Evolutionary conservation across 163 green algal genomes (phyloP).

Genomic region (Trebouxia gelatinosa): DNA sequence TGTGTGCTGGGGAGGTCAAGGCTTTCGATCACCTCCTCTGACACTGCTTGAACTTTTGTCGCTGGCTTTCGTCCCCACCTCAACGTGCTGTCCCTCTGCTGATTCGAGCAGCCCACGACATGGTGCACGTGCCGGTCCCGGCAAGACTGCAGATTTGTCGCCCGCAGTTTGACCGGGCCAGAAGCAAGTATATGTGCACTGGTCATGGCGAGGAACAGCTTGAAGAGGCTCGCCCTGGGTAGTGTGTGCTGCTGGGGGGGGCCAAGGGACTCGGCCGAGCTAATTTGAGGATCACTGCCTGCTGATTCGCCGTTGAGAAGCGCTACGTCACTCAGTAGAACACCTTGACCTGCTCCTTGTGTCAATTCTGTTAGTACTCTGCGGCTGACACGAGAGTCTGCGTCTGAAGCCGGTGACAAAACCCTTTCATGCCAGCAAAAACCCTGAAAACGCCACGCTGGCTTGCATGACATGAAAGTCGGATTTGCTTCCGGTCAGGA

Average conservation of each 20-base stretch:
- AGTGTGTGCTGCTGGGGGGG: neutral
- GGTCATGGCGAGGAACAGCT: constrained; percentile 23
- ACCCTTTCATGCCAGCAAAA: too few relatives aligned
- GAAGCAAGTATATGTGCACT: constrained; percentile 3
- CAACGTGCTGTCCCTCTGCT: constrained; percentile 20
- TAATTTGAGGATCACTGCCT: too few relatives aligned
- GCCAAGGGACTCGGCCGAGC: constrained; percentile 23
- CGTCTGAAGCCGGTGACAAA: too few relatives aligned
- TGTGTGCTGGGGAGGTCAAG: neutral
- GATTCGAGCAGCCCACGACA: constrained; percentile 17
- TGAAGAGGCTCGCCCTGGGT: neutral
- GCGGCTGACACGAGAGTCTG: too few relatives aligned
- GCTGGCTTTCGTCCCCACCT: constrained; percentile 17
- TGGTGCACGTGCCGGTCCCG: constrained; percentile 4
- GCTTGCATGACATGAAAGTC: too few relatives aligned
- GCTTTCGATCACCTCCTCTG: constrained; percentile 11
- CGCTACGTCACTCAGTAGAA: too few relatives aligned
- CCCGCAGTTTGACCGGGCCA: constrained; percentile 20
- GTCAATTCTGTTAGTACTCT: too few relatives aligned
- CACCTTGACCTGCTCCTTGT: too few relatives aligned
- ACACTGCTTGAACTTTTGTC: constrained; percentile 14
- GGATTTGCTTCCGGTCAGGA: too few relatives aligned
- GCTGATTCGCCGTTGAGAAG: too few relatives aligned
- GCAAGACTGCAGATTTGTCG: neutral
- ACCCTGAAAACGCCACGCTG: too few relatives aligned